Conservation (phyloP, 805 yeast genomes). For the Zygosaccharomyces siamensis region DNA sequence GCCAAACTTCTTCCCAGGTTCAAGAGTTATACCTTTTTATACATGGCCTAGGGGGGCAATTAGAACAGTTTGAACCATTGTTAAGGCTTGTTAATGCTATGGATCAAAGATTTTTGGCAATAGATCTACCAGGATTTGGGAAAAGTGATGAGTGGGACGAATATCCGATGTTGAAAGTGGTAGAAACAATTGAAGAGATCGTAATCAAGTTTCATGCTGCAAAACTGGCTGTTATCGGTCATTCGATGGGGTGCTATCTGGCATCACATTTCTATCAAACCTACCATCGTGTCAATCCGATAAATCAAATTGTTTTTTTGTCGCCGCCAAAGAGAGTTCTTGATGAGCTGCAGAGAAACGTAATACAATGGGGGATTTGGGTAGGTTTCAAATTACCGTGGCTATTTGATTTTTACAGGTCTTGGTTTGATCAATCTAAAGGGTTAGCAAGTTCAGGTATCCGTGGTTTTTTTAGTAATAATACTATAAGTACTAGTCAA, state of each 20-base stretch:
- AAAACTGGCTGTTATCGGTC: conserved; percentile 41
- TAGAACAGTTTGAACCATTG: conserved; percentile 77
- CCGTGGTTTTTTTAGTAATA: conserved; percentile 21
- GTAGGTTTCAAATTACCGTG: conserved; percentile 21
- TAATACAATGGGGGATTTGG: conserved; percentile 15
- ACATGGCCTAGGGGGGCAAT: conserved; percentile 90
- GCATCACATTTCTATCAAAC: conserved; percentile 42
- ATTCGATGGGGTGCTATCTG: conserved; percentile 68
- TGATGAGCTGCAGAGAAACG: conserved; percentile 15
- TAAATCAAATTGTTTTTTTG: conserved; percentile 37
- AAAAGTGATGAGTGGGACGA: conserved; percentile 30
- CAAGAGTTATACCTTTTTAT: conserved; percentile 49
- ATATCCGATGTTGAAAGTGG: conserved; percentile 22
- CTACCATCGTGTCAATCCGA: conserved; percentile 19
- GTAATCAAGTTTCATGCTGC: conserved; percentile 2
- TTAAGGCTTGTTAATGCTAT: conserved; percentile 54
- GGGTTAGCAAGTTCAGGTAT: conserved; percentile 33
- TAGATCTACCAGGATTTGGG: conserved; percentile 92
- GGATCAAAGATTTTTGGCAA: conserved; percentile 56
- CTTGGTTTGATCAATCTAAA: conserved; percentile 28
- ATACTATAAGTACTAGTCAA: conserved; percentile 9
- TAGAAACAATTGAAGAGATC: conserved; percentile 12
- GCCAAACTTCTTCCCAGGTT: conserved; percentile 2
- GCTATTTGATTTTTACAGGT: conserved; percentile 29
- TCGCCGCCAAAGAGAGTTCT: conserved; percentile 44